Evolutionary conservation across 1,139 yeast species (phyloP).

Genomic region (Pneumocystis oryctolagi): DNA sequence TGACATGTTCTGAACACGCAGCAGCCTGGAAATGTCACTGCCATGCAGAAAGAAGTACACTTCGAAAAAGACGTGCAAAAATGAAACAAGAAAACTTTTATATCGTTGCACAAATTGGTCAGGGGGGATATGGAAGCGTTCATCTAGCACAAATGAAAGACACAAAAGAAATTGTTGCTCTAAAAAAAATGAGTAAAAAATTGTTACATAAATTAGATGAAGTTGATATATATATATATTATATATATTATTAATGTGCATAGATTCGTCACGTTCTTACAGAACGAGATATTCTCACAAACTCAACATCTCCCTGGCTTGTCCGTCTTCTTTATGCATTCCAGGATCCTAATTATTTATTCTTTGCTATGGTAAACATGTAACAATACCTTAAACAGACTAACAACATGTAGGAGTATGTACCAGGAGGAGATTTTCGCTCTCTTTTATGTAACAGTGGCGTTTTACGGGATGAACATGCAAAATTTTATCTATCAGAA

Average conservation of each 20-base stretch:
- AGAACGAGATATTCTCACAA: constrained; percentile 89
- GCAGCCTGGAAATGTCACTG: constrained; percentile 41
- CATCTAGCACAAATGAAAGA: constrained; percentile 88
- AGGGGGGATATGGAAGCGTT: constrained; percentile 98
- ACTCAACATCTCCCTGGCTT: constrained; percentile 90
- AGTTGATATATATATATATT: not conserved
- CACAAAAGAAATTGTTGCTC: constrained; percentile 88
- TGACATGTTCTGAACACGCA: constrained; percentile 3
- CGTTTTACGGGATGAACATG: constrained; percentile 82
- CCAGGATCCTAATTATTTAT: constrained; percentile 81
- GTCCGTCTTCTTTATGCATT: constrained; percentile 88
- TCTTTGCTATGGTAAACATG: constrained; percentile 57
- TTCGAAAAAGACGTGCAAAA: constrained; percentile 77
- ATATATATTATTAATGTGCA: not conserved
- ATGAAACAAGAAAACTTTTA: constrained; percentile 92
- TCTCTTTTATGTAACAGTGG: constrained; percentile 88
- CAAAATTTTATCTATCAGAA: constrained; percentile 85
- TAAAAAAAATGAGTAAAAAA: constrained; percentile 80
- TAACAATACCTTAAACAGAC: not conserved
- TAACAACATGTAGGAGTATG: constrained; percentile 43
- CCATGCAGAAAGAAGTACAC: constrained; percentile 68
- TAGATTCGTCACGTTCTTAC: constrained; percentile 80
- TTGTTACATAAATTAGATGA: constrained; percentile 79
- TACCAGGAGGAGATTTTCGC: constrained; percentile 97
- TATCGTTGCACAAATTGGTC: constrained; percentile 95